Percentiles rank a stretch among this genome's conserved stretches.
Evolutionary conservation across 2,329 filamentous ascomycete genomes (phyloP).

Genomic region (Stagonosporopsis chrysanthemi): DNA sequence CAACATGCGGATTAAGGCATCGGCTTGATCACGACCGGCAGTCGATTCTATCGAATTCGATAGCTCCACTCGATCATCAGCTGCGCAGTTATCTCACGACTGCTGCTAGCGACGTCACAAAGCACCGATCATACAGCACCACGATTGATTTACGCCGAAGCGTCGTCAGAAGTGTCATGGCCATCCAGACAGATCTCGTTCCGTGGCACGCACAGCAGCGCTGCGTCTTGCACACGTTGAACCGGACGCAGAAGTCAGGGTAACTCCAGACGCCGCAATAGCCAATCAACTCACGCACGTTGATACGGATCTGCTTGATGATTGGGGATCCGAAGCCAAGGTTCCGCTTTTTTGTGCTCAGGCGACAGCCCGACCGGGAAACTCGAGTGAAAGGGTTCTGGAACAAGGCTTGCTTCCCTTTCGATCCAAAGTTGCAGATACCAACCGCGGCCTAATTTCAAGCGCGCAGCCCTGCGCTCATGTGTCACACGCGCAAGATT

Average conservation of each 20-base stretch:
- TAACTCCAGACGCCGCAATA: constrained; percentile 5
- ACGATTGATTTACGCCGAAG: constrained; percentile 17
- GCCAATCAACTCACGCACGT: constrained; percentile 23
- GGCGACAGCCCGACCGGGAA: constrained; percentile 19
- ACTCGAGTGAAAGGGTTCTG: constrained; percentile 21
- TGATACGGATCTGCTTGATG: constrained; percentile 11
- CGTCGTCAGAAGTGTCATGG: constrained; percentile 16
- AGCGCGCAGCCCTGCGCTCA: constrained; percentile 13
- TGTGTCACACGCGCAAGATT: constrained; percentile 27
- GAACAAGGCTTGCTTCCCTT: constrained; percentile 15
- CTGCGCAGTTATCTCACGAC: constrained; percentile 15
- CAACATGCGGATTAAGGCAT: constrained; percentile 1
- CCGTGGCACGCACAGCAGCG: constrained; percentile 21
- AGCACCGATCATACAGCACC: constrained; percentile 15
- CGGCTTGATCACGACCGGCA: constrained; percentile 5
- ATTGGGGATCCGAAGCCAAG: constrained; percentile 14
- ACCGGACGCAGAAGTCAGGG: constrained; percentile 14
- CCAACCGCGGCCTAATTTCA: constrained; percentile 15
- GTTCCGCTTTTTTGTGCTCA: constrained; percentile 12
- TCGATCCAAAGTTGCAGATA: constrained; percentile 16
- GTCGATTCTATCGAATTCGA: constrained; percentile 14
- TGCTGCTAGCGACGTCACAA: constrained; percentile 24
- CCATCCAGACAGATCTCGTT: constrained; percentile 19
- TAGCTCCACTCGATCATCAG: constrained; percentile 21
- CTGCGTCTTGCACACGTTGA: constrained; percentile 14